These are phyloP conservation scores for Papiliotrema fonsecae DNA, from an alignment of 1,284 basidiomycete species.

Conservation along the genomic window DNA sequence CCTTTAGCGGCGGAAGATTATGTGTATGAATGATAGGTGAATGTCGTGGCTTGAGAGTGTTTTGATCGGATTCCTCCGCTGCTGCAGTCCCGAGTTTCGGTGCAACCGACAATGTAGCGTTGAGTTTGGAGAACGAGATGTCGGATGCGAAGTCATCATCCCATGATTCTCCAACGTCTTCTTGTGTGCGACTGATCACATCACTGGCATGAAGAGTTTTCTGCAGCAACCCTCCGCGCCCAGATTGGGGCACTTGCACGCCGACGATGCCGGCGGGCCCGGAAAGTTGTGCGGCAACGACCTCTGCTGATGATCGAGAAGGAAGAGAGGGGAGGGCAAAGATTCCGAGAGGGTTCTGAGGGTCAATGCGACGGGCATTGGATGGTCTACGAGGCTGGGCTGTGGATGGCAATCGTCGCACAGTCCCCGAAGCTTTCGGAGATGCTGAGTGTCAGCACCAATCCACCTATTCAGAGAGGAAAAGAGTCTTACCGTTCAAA, in stretches of 20 bases:
- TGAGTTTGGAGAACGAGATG: slow-evolving; percentile 51
- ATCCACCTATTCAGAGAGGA: not conserved
- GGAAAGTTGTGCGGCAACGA: slow-evolving; percentile 19
- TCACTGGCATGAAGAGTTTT: slow-evolving; percentile 69
- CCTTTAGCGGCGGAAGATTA: not conserved
- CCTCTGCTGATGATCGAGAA: slow-evolving; percentile 25
- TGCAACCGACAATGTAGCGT: slow-evolving; percentile 7
- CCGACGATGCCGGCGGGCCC: slow-evolving; percentile 11
- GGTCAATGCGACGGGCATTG: slow-evolving; percentile 6
- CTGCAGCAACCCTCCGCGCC: slow-evolving; percentile 21
- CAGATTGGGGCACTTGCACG: not conserved
- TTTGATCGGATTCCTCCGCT: slow-evolving; percentile 29
- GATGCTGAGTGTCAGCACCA: slow-evolving; percentile 12
- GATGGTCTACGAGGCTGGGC: slow-evolving; percentile 15
- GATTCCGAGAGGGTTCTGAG: not conserved
- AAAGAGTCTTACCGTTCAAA: slow-evolving; percentile 64
- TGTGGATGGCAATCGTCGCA: slow-evolving; percentile 18
- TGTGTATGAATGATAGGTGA: slow-evolving; percentile 9
- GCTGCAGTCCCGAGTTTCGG: not conserved
- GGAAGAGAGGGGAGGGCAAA: slow-evolving; percentile 15
- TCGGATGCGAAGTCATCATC: slow-evolving; percentile 96
- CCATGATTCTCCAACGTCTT: slow-evolving; percentile 55
- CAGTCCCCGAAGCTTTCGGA: slow-evolving; percentile 25
- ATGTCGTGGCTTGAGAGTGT: slow-evolving; percentile 31
- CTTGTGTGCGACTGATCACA: slow-evolving; percentile 32